Percentiles rank a stretch among this genome's conserved stretches.
Conservation (phyloP, 257 asterid genomes). For the Prunella vulgaris region DNA sequence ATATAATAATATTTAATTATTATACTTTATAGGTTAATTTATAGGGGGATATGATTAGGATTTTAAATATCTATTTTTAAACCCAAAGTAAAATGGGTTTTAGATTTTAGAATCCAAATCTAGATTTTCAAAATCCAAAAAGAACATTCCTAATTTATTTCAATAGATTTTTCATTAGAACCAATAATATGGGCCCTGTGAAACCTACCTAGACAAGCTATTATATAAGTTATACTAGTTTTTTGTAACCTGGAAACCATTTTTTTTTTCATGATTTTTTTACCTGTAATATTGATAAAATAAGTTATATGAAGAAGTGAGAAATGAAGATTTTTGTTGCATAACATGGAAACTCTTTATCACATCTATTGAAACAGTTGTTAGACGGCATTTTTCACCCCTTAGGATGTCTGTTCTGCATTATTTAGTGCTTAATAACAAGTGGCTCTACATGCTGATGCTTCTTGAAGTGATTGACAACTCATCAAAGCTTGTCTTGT, state of each 20-base stretch:
- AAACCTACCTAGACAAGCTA: not conserved
- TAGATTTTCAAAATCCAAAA: too few relatives aligned
- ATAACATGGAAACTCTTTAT: not conserved
- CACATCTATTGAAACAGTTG: slow-evolving; percentile 1
- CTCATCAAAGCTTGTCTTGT: slow-evolving; percentile 21
- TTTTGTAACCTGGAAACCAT: not conserved
- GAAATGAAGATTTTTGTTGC: slow-evolving; percentile 15
- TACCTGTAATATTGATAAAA: slow-evolving; percentile 4
- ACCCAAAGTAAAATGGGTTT: too few relatives aligned
- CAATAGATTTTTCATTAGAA: not conserved
- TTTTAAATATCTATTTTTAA: too few relatives aligned
- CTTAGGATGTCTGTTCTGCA: slow-evolving; percentile 19
- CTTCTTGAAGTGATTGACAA: slow-evolving; percentile 26
- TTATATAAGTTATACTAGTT: not conserved
- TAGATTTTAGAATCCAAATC: too few relatives aligned
- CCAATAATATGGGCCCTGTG: not conserved
- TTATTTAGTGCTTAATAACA: slow-evolving; percentile 25
- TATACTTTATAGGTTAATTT: too few relatives aligned
- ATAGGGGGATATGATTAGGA: too few relatives aligned
- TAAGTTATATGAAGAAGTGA: not conserved
- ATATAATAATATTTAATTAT: too few relatives aligned
- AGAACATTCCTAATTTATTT: not conserved
- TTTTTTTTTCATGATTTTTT: not conserved
- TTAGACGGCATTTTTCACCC: slow-evolving; percentile 7
- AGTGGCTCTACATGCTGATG: slow-evolving; percentile 16